Base-by-base conservation (phyloP, 1,284 basidiomycete species). In the Afroboletus lepidellus region DNA sequence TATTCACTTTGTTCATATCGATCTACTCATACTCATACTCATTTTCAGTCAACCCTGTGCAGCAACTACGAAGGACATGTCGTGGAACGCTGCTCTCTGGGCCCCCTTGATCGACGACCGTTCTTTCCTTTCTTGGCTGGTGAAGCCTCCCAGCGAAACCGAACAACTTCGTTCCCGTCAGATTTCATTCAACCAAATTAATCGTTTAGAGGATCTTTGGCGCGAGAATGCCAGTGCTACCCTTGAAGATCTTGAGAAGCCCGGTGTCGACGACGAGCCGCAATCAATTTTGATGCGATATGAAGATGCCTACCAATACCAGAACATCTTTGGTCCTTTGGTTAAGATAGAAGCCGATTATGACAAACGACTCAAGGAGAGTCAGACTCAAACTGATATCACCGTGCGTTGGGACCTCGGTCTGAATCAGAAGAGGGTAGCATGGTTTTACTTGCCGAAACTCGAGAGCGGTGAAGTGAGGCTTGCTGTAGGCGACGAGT, bases 311-410 rank as follows among this genome's bases (percentile, higher is more conserved):
- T 98, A 98, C 69, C 96, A 99, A 69, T 99, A 99, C 69, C 96
- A 98, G 73, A 98, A 98, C 69, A 98, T 99, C 54, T 96, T 98
- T 65, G 96, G 96, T 1, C 96, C 96, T 8, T 81, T 99, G 37
- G 96, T 99, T 69, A 99, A 99, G 77, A 98, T 99, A 63, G 97
- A 99, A 69, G 97, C 97, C 7, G 97, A 99, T 74, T 99, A 98
- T 66, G 97, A 99, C 71, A 96, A 97, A 73, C 85, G 89, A 55
- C 79, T 99, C 64, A 99, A 99, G 73, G 97, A 99, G 71, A 92
- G 92, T 53, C 97, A 99, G 74, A 98, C 95, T 0, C 97, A 99
- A 74, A 96, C 92, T 18, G 94, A 97, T 62, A 92, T 99, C 59
- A 85, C 86, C 21, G 89, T 99, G 13, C 81, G 97, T 41, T 99